Evolutionary conservation across 202 grass and related monocot species (phyloP).

Genomic region (Tripidium arundinaceum): DNA sequence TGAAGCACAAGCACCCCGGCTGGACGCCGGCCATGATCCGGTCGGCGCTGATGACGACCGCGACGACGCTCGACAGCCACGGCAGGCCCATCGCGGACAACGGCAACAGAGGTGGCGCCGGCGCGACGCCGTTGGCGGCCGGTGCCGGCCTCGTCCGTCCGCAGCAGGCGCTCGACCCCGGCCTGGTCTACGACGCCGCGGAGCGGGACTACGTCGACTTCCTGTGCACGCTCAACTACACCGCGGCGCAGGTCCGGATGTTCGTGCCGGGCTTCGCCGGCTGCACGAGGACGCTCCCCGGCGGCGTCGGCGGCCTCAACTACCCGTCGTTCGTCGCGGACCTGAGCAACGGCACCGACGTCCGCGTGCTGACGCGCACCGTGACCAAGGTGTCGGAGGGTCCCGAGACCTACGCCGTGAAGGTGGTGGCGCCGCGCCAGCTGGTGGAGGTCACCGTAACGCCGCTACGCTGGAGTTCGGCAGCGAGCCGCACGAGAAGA

Average conservation of each 20-base stretch:
- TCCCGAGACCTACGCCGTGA: constrained; percentile 29
- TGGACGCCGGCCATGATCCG: constrained; percentile 49
- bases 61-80: constrained; percentile 15
- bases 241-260: constrained; percentile 1
- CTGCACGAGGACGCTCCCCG: constrained; percentile 23
- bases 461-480: constrained; percentile 42
- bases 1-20: not conserved
- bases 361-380: not conserved
- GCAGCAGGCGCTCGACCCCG: constrained; percentile 31
- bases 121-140: constrained; percentile 29
- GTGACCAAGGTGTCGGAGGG: constrained; percentile 34
- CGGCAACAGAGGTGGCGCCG: not conserved
- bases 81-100: constrained; percentile 17
- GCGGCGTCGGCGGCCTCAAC: constrained; percentile 31
- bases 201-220: constrained; percentile 44
- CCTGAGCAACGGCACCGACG: not conserved
- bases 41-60: constrained; percentile 52
- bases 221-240: constrained; percentile 54
- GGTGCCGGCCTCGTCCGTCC: constrained; percentile 35
- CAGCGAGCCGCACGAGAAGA: constrained; percentile 10
- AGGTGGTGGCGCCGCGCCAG: constrained; percentile 7
- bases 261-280: not conserved
- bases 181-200: constrained; percentile 44
- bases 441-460: constrained; percentile 31
- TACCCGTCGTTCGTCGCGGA: constrained; percentile 48